Percentiles rank a stretch among this genome's conserved stretches.
phyloP scores from a whole-genome alignment of 108 stramenopile genomes.

The Cyclotella kingstonii region DNA sequence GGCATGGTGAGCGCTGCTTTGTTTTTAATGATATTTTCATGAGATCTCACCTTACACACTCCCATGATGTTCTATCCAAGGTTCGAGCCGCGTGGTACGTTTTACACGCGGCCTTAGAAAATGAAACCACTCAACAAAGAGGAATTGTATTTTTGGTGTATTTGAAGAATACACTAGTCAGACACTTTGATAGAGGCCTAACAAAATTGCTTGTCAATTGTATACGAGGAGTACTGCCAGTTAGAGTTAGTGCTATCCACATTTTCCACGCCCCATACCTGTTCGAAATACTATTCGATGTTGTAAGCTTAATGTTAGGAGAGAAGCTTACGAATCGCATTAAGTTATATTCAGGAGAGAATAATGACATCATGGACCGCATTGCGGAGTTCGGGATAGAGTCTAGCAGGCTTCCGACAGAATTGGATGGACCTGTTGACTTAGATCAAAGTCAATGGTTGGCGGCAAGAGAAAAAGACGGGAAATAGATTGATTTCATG shows the following conservation, averaged over 20 bases:
- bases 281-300: conserved; percentile 34
- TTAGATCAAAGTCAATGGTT: conserved; percentile 23
- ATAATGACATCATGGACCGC: conserved; percentile 10
- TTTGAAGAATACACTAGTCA: neutral
- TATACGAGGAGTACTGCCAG: conserved; percentile 26
- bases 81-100: conserved; percentile 21
- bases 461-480: neutral
- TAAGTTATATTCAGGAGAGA: conserved; percentile 32
- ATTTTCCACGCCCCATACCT: conserved; percentile 36
- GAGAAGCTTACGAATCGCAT: conserved; percentile 34
- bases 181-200: conserved; percentile 34
- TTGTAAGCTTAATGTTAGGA: conserved; percentile 17
- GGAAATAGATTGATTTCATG: too few species aligned
- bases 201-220: conserved; percentile 15
- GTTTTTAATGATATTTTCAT: too few species aligned
- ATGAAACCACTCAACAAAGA: conserved; percentile 30
- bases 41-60: too few species aligned
- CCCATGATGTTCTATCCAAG: too few species aligned
- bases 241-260: conserved; percentile 33
- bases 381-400: conserved; percentile 19
- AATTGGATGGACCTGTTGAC: conserved; percentile 25
- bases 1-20: conserved; percentile 12
- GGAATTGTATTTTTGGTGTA: conserved; percentile 31
- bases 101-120: conserved; percentile 29
- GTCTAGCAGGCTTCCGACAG: conserved; percentile 11